A percentile compares a stretch with the other conserved stretches of the same genome.
These are phyloP conservation scores for Dryas integrifolia DNA, from an alignment of 331 rosid genomes.

Conservation along the genomic window DNA sequence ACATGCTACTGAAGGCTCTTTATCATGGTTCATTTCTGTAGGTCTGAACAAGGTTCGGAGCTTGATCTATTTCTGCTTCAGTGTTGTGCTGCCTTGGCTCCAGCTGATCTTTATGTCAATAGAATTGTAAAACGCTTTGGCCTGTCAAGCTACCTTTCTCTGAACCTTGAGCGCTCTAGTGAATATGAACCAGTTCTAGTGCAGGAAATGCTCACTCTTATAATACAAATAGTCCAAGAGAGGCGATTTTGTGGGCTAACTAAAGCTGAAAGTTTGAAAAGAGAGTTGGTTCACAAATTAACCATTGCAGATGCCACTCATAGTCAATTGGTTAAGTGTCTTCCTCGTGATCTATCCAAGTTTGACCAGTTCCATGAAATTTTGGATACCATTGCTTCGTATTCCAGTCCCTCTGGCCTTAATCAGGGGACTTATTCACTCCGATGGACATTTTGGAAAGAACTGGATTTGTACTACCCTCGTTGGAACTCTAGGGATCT, in stretches of 20 bases:
- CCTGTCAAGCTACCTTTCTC: conserved; percentile 62
- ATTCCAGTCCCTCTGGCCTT: conserved; percentile 87
- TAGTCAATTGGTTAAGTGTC: conserved; percentile 90
- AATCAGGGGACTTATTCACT: conserved; percentile 97
- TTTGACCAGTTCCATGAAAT: conserved; percentile 67
- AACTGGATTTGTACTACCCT: conserved; percentile 85
- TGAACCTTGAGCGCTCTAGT: conserved; percentile 60
- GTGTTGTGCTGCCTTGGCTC: conserved; percentile 93
- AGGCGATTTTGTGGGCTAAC: conserved; percentile 89
- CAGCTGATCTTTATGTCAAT: conserved; percentile 65
- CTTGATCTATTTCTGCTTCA: conserved; percentile 94
- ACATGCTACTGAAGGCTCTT: neutral
- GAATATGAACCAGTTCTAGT: conserved; percentile 85
- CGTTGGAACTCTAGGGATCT: conserved; percentile 95
- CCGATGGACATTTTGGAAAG: conserved; percentile 80
- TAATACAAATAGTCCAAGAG: conserved; percentile 86
- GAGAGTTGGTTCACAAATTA: conserved; percentile 78
- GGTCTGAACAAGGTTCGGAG: conserved; percentile 95
- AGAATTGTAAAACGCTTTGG: conserved; percentile 88
- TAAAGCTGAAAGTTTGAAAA: conserved; percentile 74
- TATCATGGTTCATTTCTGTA: conserved; percentile 35
- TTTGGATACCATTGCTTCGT: conserved; percentile 63
- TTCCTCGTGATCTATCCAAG: conserved; percentile 88
- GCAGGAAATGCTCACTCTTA: conserved; percentile 90
- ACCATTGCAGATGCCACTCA: conserved; percentile 84